Conservation (phyloP, 495 filamentous ascomycete species). For the Hypoxylon intermedium region DNA sequence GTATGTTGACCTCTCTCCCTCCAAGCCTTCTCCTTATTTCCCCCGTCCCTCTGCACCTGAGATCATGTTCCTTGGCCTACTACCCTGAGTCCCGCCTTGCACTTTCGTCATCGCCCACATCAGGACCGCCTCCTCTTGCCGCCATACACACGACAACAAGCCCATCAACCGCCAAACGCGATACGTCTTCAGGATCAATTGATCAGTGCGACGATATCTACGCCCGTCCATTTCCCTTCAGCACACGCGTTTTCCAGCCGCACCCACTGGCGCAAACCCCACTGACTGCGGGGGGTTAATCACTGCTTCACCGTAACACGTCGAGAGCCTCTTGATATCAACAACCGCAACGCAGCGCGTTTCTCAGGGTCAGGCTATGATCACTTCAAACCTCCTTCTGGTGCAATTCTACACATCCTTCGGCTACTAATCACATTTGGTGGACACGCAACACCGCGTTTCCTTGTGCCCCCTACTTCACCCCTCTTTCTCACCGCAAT, state of each 20-base stretch:
- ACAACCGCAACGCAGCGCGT: conserved; percentile 26
- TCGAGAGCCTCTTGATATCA: conserved; percentile 11
- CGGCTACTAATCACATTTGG: background rate
- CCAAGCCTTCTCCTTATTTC: conserved; percentile 7
- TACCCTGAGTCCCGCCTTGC: conserved; percentile 38
- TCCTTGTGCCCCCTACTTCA: conserved; percentile 8
- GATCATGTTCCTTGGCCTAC: conserved; percentile 38
- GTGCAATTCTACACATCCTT: background rate
- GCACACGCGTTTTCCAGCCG: conserved; percentile 38
- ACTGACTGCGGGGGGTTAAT: conserved; percentile 43
- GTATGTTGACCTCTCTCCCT: conserved; percentile 19
- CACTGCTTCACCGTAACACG: conserved; percentile 36
- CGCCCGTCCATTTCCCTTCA: conserved; percentile 18
- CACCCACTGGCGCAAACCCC: conserved; percentile 46
- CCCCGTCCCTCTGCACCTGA: conserved; percentile 20
- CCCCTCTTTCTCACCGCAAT: conserved; percentile 28
- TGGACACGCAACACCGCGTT: conserved; percentile 9
- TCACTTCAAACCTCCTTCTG: background rate
- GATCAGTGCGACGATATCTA: conserved; percentile 34
- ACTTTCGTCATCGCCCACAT: conserved; percentile 41
- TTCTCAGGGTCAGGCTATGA: conserved; percentile 7
- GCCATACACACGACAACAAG: conserved; percentile 33
- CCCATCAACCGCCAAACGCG: conserved; percentile 30
- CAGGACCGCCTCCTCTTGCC: conserved; percentile 27
- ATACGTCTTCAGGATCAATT: conserved; percentile 35